Evolutionary conservation across 2,329 filamentous ascomycete species (phyloP), one percentile per base, ranked within the genome.

Genomic region (Dryadomyces sulphureus): DNA sequence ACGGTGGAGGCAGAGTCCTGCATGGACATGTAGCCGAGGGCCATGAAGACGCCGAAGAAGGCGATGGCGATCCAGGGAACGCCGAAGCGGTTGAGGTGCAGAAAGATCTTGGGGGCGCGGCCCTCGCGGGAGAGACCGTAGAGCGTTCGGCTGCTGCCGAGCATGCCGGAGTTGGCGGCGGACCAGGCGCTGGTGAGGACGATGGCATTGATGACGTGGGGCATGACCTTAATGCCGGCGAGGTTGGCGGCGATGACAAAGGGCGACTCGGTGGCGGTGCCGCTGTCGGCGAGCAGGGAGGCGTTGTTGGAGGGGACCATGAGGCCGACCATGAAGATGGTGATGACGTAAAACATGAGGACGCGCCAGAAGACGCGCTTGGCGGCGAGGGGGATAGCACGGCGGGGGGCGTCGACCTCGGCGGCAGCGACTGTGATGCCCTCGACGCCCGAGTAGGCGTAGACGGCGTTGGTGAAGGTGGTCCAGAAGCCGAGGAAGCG

Each of bases 191-290:
- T 82, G 0, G 79, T 83, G 51, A 88, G 68, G 53, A 89, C 79
- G 20, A 87, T 69, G 30, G 81, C 82, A 58, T 89, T 89, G 61
- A 89, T 78, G 46, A 89, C 73, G 9, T 75, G 77, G 0, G 81
- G 79, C 5, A 88, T 72, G 4, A 72, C 79, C 5, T 66, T 68
- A 48, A 88, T 80, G 1, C 79, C 76, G 2, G 82, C 82, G 27
- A 75, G 70, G 16, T 72, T 68, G 36, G 81, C 77, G n/a, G 82
- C 83, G 50, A 87, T 84, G 49, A 88, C 81, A 54, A 79, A 84
- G 11, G 79, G 81, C 57, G 60, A 65, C 55, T 72, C 65, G 0
- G 68, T 67, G 2, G 50, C 50, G 1, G 45, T 54, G 44, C 52
- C 48, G 3, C 72, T 32, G 39, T 20, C 68, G 6, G 58, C 51